Evolutionary conservation across 1,139 yeast genomes (phyloP).

Genomic region (Kurtzmaniella quercitrusa): DNA sequence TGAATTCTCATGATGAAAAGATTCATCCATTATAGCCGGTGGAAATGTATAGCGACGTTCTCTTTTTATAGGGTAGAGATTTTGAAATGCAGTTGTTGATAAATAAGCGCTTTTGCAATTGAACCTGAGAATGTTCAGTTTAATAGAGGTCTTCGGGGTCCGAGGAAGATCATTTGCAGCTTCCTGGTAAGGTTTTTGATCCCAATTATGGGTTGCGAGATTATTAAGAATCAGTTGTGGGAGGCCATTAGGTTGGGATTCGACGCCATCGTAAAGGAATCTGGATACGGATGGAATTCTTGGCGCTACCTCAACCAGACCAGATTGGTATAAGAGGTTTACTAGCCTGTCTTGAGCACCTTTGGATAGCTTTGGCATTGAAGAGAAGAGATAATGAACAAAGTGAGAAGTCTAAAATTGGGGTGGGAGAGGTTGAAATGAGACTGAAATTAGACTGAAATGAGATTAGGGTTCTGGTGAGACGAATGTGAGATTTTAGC

Average conservation of each 20-base stretch:
- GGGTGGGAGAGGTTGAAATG: too few relatives aligned
- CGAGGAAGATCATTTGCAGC: constrained; percentile 23
- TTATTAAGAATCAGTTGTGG: constrained; percentile 24
- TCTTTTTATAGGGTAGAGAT: constrained; percentile 29
- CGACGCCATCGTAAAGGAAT: constrained; percentile 19
- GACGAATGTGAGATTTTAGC: not conserved
- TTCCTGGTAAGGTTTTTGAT: constrained; percentile 21
- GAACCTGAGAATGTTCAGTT: constrained; percentile 32
- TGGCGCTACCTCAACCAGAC: constrained; percentile 26
- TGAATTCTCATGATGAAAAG: not conserved
- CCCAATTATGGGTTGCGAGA: constrained; percentile 30
- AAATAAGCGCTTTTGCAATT: constrained; percentile 35
- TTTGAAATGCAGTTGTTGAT: constrained; percentile 33
- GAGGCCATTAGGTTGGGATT: not conserved
- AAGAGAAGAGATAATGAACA: not conserved
- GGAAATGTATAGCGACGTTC: constrained; percentile 19
- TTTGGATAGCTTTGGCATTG: constrained; percentile 14
- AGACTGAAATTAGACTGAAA: not conserved
- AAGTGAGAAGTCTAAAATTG: not conserved
- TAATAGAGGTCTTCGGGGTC: constrained; percentile 5
- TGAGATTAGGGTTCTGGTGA: not conserved
- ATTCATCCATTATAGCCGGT: not conserved
- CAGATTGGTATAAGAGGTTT: constrained; percentile 27
- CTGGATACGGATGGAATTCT: constrained; percentile 24
- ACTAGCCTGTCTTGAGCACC: constrained; percentile 26